Conservation (phyloP, 2,329 filamentous ascomycete species). For the Neoscytalidium dimidiatum region DNA sequence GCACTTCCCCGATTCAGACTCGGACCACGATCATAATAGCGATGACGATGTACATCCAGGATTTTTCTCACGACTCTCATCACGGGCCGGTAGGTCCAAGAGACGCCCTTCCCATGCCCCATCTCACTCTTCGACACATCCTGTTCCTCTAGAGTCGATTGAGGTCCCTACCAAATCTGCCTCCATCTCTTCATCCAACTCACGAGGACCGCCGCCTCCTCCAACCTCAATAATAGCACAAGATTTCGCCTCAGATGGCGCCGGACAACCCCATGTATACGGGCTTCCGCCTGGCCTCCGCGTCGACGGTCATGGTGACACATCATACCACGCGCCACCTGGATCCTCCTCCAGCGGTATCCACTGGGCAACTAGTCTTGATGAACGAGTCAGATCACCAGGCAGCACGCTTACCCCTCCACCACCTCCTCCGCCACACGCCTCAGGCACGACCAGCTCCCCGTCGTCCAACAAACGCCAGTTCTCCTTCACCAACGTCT, state of each 20-base stretch:
- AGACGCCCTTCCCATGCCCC: constrained; percentile 13
- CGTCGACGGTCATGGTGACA: constrained; percentile 44
- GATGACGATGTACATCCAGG: constrained; percentile 45
- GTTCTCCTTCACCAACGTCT: constrained; percentile 91
- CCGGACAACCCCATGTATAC: constrained; percentile 47
- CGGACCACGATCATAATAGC: constrained; percentile 43
- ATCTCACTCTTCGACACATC: constrained; percentile 36
- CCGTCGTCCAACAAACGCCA: constrained; percentile 62
- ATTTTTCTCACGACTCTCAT: constrained; percentile 44
- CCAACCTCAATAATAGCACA: constrained; percentile 4
- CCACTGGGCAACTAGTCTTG: constrained; percentile 40
- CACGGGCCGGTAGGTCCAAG: constrained; percentile 13
- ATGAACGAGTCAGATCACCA: constrained; percentile 44
- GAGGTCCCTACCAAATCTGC: constrained; percentile 4
- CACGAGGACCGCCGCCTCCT: neutral
- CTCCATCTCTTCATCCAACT: neutral
- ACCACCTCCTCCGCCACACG: constrained; percentile 60
- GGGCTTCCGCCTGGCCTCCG: constrained; percentile 47
- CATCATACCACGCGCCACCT: constrained; percentile 42
- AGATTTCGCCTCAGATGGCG: constrained; percentile 14
- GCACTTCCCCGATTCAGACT: constrained; percentile 70
- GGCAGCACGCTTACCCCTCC: constrained; percentile 54
- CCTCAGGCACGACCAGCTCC: constrained; percentile 38
- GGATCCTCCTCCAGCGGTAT: constrained; percentile 26
- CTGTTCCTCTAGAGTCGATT: constrained; percentile 51